phyloP scores from a whole-genome alignment of 2,329 filamentous ascomycete genomes.

The Microcyclospora pomicola region DNA sequence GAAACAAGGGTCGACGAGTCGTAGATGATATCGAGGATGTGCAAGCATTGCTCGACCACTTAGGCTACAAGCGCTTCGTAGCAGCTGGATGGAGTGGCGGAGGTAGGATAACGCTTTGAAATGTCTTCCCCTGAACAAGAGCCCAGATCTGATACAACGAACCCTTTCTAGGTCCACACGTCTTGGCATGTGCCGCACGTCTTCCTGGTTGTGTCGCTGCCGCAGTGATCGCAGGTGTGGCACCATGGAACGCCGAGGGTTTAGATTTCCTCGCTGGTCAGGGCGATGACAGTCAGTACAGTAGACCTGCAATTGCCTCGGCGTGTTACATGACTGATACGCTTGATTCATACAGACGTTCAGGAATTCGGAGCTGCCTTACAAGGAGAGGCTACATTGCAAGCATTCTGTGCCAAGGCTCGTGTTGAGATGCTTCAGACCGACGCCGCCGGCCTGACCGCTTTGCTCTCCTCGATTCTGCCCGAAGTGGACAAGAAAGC shows the following conservation, averaged over 20 bases:
- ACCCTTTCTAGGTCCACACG: slow-evolving; percentile 6
- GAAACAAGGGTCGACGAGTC: slow-evolving; percentile 5
- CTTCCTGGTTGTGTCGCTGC: slow-evolving; percentile 5
- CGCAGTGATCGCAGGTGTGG: slow-evolving; percentile 6
- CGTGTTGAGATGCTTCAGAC: slow-evolving; percentile 6
- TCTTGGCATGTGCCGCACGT: slow-evolving; percentile 7
- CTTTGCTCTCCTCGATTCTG: slow-evolving; percentile 6
- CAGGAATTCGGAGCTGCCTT: slow-evolving; percentile 7
- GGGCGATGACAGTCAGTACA: slow-evolving; percentile 9
- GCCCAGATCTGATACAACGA: not conserved
- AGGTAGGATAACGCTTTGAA: slow-evolving; percentile 2
- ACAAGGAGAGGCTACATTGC: slow-evolving; percentile 6
- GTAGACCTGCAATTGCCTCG: not conserved
- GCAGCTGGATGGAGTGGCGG: slow-evolving; percentile 12
- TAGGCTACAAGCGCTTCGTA: slow-evolving; percentile 5
- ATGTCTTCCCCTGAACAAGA: no score
- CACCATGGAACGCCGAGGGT: slow-evolving; percentile 9
- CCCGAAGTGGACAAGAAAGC: slow-evolving; percentile 8
- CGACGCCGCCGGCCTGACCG: slow-evolving; percentile 4
- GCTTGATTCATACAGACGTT: slow-evolving; percentile 5
- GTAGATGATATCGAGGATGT: slow-evolving; percentile 6
- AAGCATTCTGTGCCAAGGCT: slow-evolving; percentile 1
- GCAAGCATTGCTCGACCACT: slow-evolving; percentile 5
- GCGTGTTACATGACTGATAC: not conserved
- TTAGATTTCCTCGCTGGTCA: slow-evolving; percentile 10